Evolutionary conservation across 2,329 filamentous ascomycete species (phyloP), one percentile per base, ranked within the genome.

Genomic region (Volutella citrinella): DNA sequence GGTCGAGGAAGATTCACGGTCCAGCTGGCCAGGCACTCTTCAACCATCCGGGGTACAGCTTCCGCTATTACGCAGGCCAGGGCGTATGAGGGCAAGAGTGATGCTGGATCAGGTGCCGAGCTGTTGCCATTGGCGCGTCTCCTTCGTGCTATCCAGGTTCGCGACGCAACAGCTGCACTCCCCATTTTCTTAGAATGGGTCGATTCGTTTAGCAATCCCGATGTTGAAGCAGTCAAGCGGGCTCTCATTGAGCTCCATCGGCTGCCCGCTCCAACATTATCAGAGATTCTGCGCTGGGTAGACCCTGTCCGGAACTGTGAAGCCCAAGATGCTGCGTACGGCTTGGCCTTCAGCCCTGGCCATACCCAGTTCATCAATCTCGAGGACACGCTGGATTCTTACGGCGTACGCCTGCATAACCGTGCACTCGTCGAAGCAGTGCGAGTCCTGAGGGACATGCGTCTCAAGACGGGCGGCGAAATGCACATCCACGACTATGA

Each of bases 201-300:
- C 14, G 18, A 40, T 7, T 23, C 44, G 4, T 37, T 64, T 10
- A 32, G 27, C 14, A 36, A 55, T 13, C 4, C 32, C 9, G 25
- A 45, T 13, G 28, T 23, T 5, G 46, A 57, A 19, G 19, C 36
- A 4, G 33, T 52, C n/a, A 28, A 46, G 2, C 42, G 45, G 6
- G 50, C 60, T 12, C 48, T 59, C 7, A 40, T 55, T 7, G 53
- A 64, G 27, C 45, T 69, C 6, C 44, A 44, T 11, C 31, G 42
- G 1, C 52, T 88, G 15, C 69, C 81, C 1, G 56, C 67, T 3
- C 64, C 70, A 2, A 71, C 71, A 1, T 80, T 88, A 50, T 76
- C 78, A 3, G 78, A 84, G 43, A 71, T 84, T 9, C 56, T 90
- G 19, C 70, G 72, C 20, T 66, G 70, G 6, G 58, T 89, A 8